phyloP scores from a whole-genome alignment of 495 filamentous ascomycete species.

The Baudoinia panamericana region DNA sequence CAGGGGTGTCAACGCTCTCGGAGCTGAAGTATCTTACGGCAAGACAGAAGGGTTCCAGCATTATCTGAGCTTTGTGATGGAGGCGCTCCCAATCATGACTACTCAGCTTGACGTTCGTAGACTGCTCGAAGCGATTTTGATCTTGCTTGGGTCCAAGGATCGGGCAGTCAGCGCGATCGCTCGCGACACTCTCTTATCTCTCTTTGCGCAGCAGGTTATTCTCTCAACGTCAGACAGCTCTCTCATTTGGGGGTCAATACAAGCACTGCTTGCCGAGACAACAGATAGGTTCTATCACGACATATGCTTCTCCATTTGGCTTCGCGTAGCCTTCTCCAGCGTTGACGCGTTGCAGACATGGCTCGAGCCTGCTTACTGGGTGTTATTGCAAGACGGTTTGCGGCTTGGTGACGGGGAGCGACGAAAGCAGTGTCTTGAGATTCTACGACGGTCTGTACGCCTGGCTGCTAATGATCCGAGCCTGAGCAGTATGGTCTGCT shows the following conservation, averaged over 20 bases:
- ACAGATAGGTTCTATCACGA: background rate
- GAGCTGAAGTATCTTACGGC: too few relatives aligned
- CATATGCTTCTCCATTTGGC: conserved; percentile 8
- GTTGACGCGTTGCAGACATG: background rate
- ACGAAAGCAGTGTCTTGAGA: conserved; percentile 34
- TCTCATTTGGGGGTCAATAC: background rate
- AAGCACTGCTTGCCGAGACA: background rate
- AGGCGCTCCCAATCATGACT: too few relatives aligned
- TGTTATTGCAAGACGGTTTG: conserved; percentile 29
- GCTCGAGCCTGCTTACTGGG: conserved; percentile 29
- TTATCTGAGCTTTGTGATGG: too few relatives aligned
- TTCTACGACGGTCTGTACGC: conserved; percentile 29
- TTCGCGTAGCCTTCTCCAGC: background rate
- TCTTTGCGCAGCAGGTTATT: too few relatives aligned
- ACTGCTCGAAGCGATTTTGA: background rate
- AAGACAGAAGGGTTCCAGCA: too few relatives aligned
- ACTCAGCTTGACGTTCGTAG: too few relatives aligned
- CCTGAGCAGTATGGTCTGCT: too few relatives aligned
- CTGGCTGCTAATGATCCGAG: too few relatives aligned
- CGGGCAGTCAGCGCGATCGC: background rate
- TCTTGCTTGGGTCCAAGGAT: background rate
- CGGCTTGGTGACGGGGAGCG: conserved; percentile 30
- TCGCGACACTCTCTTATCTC: background rate
- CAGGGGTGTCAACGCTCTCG: too few relatives aligned
- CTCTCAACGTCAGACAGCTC: background rate